Evolutionary conservation across 2,329 filamentous ascomycete genomes (phyloP).

Genomic region (Ustilaginoidea virens): DNA sequence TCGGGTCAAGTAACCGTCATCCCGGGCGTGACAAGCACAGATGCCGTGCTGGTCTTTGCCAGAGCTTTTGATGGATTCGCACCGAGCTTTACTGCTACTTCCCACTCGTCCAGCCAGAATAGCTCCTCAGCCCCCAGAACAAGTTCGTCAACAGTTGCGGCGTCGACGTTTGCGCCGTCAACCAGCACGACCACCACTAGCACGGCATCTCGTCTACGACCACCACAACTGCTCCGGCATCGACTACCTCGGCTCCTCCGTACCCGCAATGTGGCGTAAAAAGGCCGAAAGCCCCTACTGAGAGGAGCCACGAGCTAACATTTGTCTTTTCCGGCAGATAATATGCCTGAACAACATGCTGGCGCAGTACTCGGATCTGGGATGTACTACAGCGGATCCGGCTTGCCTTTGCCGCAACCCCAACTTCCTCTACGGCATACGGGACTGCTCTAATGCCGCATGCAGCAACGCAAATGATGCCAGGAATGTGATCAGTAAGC

Average conservation of each 20-base stretch:
- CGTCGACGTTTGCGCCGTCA: background rate
- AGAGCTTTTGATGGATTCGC: background rate
- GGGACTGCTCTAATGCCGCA: background rate
- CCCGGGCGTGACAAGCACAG: background rate
- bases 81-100: background rate
- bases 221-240: background rate
- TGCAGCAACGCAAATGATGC: no score
- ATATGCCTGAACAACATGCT: background rate
- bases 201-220: no score
- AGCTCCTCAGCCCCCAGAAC: background rate
- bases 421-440: slow-evolving; percentile 1
- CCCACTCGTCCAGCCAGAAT: no score
- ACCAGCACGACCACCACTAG: background rate
- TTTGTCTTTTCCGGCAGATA: background rate
- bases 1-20: background rate
- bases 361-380: background rate
- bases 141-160: background rate
- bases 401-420: background rate
- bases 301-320: no score
- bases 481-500: no score
- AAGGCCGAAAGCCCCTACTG: no score
- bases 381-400: background rate
- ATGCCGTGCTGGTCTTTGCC: background rate
- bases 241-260: background rate
- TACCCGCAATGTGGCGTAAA: background rate